phyloP scores from a whole-genome alignment of 2,329 filamentous ascomycete species.

The Orbilia quercus region DNA sequence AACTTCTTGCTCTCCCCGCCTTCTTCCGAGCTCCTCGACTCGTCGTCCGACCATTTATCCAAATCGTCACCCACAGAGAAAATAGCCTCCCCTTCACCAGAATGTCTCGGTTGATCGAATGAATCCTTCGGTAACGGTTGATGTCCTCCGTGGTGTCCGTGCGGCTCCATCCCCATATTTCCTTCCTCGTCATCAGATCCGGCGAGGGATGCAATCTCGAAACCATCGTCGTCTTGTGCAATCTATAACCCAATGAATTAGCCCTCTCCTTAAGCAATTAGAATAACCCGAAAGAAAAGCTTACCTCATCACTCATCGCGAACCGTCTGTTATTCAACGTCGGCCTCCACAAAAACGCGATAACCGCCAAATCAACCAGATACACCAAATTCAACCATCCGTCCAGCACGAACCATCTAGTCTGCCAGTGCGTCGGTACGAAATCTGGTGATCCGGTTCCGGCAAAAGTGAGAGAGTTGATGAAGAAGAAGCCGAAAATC shows the following conservation, averaged over 20 bases:
- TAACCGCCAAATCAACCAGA: slow-evolving; percentile 88
- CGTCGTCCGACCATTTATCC: slow-evolving; percentile 54
- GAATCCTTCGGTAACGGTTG: slow-evolving; percentile 44
- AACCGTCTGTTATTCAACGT: slow-evolving; percentile 97
- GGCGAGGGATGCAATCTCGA: slow-evolving; percentile 93
- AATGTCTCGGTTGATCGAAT: slow-evolving; percentile 50
- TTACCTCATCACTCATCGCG: slow-evolving; percentile 91
- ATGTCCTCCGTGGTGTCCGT: slow-evolving; percentile 29
- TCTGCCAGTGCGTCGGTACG: slow-evolving; percentile 96
- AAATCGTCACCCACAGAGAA: slow-evolving; percentile 53
- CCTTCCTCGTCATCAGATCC: slow-evolving; percentile 75
- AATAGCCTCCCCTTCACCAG: slow-evolving; percentile 51
- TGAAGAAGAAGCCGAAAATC: slow-evolving; percentile 97
- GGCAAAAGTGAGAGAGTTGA: slow-evolving; percentile 95
- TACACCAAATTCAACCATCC: slow-evolving; percentile 98
- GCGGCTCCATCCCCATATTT: slow-evolving; percentile 66
- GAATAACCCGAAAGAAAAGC: background rate
- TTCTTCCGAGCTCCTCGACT: slow-evolving; percentile 41
- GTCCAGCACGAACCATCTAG: slow-evolving; percentile 94
- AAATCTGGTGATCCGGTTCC: slow-evolving; percentile 86
- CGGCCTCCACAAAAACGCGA: slow-evolving; percentile 95
- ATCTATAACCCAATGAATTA: slow-evolving; percentile 64
- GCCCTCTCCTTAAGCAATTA: background rate
- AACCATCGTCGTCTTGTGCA: slow-evolving; percentile 97
- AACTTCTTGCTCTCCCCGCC: slow-evolving; percentile 42